Evolutionary conservation across 2,329 filamentous ascomycete species (phyloP), one percentile per base, ranked within the genome.

Genomic region (Gnomoniopsis smithogilvyi): DNA sequence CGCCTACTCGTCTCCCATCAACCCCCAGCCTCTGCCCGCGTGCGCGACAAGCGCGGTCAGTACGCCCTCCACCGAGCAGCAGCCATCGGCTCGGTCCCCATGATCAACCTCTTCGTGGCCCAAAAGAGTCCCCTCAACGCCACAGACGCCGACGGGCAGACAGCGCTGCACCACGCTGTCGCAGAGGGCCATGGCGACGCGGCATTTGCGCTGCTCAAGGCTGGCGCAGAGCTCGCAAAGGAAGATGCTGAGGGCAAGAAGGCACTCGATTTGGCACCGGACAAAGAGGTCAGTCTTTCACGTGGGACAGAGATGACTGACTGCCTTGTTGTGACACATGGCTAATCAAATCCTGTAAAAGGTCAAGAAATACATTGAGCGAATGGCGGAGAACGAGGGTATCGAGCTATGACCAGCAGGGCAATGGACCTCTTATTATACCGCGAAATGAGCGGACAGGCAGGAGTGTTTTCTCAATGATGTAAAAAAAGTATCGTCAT

Each of bases 41-140:
- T 93, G 2, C 91, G 91, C 64, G 95, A 99, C 71, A 90, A 85
- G 68, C 84, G 92, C 33, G 91, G 91, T n/a, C 94, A 97, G 70
- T 86, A 97, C 59, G 84, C 96, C 7, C 82, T 99, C 26, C 96
- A 99, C 73, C 86, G 95, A 19, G 95, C 95, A 3, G 94, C 95
- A 0, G 94, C 95, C 2, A 85, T 92, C 3, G 96, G 96, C 7
- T 94, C 89, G 3, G 84, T 89, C n/a, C 92, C 94, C 6, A 92
- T 99, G 77, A 80, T 96, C 51, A 89, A 87, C 66, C 76, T 96
- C 41, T 77, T 99, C 15, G 76, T 97, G 17, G 85, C 90, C 67
- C 84, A 90, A 66, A 81, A 80, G 64, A 96, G 91, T 64, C 93
- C 94, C 0, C 70, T 98, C 24, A 91, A 96, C 72, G 87, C 92